Evolutionary conservation across 2,329 filamentous ascomycete genomes (phyloP).

Genomic region (Aspergillus sp.): DNA sequence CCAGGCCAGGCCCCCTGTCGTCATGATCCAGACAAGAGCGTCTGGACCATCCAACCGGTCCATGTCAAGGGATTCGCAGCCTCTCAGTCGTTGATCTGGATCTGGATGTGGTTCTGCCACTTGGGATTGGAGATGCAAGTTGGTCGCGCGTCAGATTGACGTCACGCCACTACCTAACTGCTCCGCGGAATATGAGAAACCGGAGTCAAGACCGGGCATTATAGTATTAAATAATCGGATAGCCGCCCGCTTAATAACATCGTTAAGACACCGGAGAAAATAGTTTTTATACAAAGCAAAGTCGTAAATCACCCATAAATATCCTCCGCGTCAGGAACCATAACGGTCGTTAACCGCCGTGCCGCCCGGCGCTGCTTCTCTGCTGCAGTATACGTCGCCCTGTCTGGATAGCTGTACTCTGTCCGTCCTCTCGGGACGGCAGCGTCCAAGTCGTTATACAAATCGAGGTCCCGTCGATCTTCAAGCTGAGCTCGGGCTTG

Average conservation of each 20-base stretch:
- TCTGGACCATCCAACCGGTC: not conserved
- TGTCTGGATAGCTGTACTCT: not conserved
- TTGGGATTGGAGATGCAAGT: not conserved
- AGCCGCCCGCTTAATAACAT: not conserved
- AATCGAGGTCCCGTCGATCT: not conserved
- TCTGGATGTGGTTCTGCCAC: not conserved
- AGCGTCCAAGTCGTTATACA: slow-evolving; percentile 2
- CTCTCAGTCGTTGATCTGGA: not conserved
- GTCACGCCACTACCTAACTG: slow-evolving; percentile 7
- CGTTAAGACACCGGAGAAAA: not conserved
- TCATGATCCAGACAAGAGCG: not conserved
- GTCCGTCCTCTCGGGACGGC: not conserved
- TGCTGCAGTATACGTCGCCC: slow-evolving; percentile 9
- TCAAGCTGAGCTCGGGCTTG: not conserved
- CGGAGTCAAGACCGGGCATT: not conserved
- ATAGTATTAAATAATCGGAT: not conserved
- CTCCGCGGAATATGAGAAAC: not conserved
- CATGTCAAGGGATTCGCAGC: not conserved
- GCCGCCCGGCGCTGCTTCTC: slow-evolving; percentile 26
- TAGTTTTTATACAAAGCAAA: not conserved
- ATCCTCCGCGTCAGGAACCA: slow-evolving; percentile 40
- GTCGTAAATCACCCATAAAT: slow-evolving; percentile 29
- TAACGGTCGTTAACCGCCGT: slow-evolving; percentile 31
- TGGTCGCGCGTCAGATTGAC: slow-evolving; percentile 15
- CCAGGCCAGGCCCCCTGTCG: not conserved